A percentile compares a stretch with the other conserved stretches of the same genome.
phyloP scores from a whole-genome alignment of 306 rosid genomes.

The Fragaria ananassa region DNA sequence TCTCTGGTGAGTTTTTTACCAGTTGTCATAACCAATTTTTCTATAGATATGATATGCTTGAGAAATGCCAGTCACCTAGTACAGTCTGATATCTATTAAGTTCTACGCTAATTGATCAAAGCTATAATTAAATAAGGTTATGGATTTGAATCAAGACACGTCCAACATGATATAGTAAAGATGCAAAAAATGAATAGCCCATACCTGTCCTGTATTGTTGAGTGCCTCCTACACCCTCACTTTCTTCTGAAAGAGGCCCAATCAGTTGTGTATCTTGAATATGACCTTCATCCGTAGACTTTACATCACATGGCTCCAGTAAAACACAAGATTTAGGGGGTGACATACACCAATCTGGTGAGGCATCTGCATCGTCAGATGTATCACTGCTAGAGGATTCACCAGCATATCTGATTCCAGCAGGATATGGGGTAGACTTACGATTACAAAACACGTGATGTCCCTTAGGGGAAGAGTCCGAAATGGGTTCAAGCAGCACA shows the following conservation, averaged over 20 bases:
- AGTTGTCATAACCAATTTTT: too few species aligned
- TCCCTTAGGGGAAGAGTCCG: conserved; percentile 44
- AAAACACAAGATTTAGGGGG: conserved; percentile 91
- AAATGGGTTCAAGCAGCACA: conserved; percentile 76
- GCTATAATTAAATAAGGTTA: too few species aligned
- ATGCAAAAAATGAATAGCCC: not conserved
- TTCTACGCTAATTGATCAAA: too few species aligned
- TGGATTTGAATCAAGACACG: too few species aligned
- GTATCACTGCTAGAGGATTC: conserved; percentile 45
- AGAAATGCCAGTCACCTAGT: too few species aligned
- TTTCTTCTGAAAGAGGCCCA: conserved; percentile 14
- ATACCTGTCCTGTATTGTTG: conserved; percentile 51
- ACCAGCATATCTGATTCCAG: conserved; percentile 45
- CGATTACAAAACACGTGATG: conserved; percentile 27
- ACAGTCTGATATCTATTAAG: too few species aligned
- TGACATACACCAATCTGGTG: conserved; percentile 74
- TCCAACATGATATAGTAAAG: too few species aligned
- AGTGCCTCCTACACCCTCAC: conserved; percentile 27
- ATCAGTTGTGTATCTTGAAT: conserved; percentile 22
- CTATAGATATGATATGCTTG: too few species aligned
- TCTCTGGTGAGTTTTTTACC: too few species aligned
- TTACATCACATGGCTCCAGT: conserved; percentile 63
- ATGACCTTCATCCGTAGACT: conserved; percentile 31
- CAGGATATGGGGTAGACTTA: conserved; percentile 78
- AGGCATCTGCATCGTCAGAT: conserved; percentile 46